Evolutionary conservation across 2,329 filamentous ascomycete genomes (phyloP), one percentile per base, ranked within the genome.

Genomic region (Trichoderma atrobrunneum): DNA sequence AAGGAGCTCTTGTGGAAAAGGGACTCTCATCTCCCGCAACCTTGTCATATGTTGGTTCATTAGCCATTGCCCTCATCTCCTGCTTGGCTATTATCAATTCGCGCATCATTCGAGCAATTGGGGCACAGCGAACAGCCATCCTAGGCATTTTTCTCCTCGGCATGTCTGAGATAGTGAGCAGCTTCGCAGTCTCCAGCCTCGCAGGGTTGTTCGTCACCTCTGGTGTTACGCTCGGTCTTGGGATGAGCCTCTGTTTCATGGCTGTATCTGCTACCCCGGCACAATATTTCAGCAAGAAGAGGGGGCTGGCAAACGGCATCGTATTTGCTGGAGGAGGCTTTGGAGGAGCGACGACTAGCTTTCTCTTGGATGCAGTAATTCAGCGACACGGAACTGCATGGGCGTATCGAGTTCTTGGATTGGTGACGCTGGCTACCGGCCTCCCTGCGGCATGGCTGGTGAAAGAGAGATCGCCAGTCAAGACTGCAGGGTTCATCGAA

Each of bases 1-100:
- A 91, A 77, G 83, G 83, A 3, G 88, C 85, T 0, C 82, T 91
- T 0, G 83, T 89, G 0, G 79, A 85, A 43, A 78, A 85, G 21
- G 81, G 82, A 0, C 79, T 89, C 1, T 83, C 84, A 0, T 83
- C 84, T 0, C 81, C 87, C 0, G 84, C 85, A 0, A 89, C 86
- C 0, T 79, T 91, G 12, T 85, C 88, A 0, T 91, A 89, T 73
- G 86, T 91, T 6, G 89, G 89, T 0, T 87, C 86, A 0, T 77
- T 86, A 0, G 84, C 85, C 0, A 77, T 86, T 1, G 84, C 85
- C 0, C 82, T 84, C 69, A 85, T 87, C 43, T 84, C 85, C 0
- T 81, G 85, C 3, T 81, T 87, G 65, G 88, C 86, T 0, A 80
- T 90, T 5, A 74, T 86, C n/a, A 87, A 86, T 74, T 84, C 85